Evolutionary conservation across 2,329 filamentous ascomycete species (phyloP).

Genomic region (Stagonosporopsis cucurbitacearum): DNA sequence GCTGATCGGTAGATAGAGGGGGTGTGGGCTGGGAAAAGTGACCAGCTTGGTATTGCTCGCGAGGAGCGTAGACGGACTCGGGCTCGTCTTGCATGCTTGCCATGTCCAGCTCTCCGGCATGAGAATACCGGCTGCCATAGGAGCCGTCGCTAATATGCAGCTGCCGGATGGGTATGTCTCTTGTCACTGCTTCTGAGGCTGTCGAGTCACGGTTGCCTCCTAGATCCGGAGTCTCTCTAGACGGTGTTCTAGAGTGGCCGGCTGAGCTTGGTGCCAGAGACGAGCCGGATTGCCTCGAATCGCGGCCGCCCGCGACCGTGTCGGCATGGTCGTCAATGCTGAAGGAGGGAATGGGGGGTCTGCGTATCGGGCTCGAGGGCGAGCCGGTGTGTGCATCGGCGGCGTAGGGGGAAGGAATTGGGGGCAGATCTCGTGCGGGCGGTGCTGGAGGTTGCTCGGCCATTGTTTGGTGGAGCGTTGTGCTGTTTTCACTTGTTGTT

Average conservation of each 20-base stretch:
- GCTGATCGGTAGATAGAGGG: constrained; percentile 30
- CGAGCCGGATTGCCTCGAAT: constrained; percentile 45
- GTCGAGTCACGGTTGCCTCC: constrained; percentile 30
- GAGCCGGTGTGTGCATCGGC: constrained; percentile 18
- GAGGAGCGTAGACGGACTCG: constrained; percentile 29
- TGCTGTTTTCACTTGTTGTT: neutral
- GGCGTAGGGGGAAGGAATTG: constrained; percentile 31
- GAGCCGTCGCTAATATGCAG: constrained; percentile 43
- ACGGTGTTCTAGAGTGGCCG: constrained; percentile 46
- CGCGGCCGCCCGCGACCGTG: constrained; percentile 35
- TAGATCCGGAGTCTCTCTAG: constrained; percentile 44
- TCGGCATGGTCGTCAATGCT: constrained; percentile 42
- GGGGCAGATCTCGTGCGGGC: constrained; percentile 34
- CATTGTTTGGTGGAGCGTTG: constrained; percentile 33
- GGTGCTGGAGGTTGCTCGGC: constrained; percentile 30
- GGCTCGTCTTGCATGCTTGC: constrained; percentile 34
- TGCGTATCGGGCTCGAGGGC: constrained; percentile 21
- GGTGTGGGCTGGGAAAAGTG: constrained; percentile 34
- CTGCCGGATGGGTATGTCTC: constrained; percentile 45
- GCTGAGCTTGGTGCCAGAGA: constrained; percentile 41
- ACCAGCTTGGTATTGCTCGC: constrained; percentile 29
- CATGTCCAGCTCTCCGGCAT: constrained; percentile 40
- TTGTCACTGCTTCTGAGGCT: constrained; percentile 36
- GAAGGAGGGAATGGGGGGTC: constrained; percentile 40
- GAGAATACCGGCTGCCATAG: constrained; percentile 42